Evolutionary conservation across 768 basidiomycete genomes (phyloP), one percentile per base, ranked within the genome.

Genomic region (Mrakia blollopis): DNA sequence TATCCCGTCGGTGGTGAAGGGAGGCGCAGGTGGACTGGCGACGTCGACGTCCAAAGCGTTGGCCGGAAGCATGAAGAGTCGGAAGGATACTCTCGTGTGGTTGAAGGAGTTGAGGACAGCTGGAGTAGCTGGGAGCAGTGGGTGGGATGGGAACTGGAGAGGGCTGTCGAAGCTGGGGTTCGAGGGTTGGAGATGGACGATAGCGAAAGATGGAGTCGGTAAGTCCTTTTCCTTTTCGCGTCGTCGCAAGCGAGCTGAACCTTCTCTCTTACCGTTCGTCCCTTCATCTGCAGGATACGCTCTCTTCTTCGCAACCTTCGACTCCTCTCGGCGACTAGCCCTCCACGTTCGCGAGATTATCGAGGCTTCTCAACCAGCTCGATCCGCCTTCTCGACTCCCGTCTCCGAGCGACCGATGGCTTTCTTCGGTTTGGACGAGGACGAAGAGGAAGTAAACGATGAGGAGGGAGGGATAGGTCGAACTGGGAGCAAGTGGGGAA

Each of bases 121-220:
- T 13, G 71, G 76, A 8, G 30, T 68, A 7, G 76, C 71, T 9
- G 63, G 65, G 4, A 67, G 71, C 18, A 57, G 39, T 9, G 44
- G 70, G 25, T 63, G 25, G 44, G 61, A 63, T 28, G 52, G 62
- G 13, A 71, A 71, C 25, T 73, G 71, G 76, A 44, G 67, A 44
- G 25, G 25, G 16, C 23, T 73, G 21, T 28, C 39, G 5, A 73
- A 73, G 72, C 50, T 73, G 32, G 76, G 76, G 23, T 73, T 77
- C 52, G 72, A 67, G 35, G 76, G 76, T 14, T 77, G 76, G 76
- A 65, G 76, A 16, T 77, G 76, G 76, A 63, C 50, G n/a, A 72
- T 71, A 9, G 52, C 65, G 25, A 77, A 77, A 60, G 76, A 77
- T 60, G 76, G 37, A 7, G 76, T 77, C 54, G 76, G 69, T 61